Evolutionary conservation across 441 rosid genomes (phyloP), one percentile per base, ranked within the genome.

Genomic region (Aleurites moluccanus): DNA sequence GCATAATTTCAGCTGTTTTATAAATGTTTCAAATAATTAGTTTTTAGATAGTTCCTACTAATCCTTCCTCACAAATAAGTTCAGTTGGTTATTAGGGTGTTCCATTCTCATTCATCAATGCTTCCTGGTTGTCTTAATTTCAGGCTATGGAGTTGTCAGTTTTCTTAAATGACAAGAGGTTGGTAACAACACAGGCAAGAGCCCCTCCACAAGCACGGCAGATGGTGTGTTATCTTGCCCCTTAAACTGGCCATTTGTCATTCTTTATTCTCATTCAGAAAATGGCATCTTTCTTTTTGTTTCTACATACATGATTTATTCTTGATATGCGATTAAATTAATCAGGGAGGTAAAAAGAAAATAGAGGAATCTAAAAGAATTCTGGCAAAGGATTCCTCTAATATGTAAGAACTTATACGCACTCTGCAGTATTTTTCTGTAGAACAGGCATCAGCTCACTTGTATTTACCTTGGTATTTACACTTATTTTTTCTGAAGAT

Each of bases 201-300:
- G 85, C 91, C 55, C 89, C 92, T 30, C 84, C 94, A n/a, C 97
- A 90, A 79, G 83, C 84, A 71, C 88, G 86, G 53, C 87, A 86
- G 67, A 85, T 85, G 94, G 99, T 95, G 61, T 42, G 85, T 70
- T 74, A 69, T 70, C 74, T 67, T 35, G 63, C 15, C 65, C n/a
- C 49, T 60, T 72, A 47, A 72, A 55, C 65, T 60, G 72, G 56
- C 40, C 62, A 64, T 30, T 30, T 30, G 1, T 30, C 33, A 30
- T 35, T 35, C 40, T 38, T 6, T 38, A 6, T 38, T 38, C 40
- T 38, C 40, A 38, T 38, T 38, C 9, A 38, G 40, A 38, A 38
- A 38, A 9, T 38, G 8, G 40, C 1, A 38, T 38, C 9, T 38
- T 38, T 38, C 9, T 38, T 38, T 38, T 38, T 13, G 15, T 13